Conservation (phyloP, 2,329 filamentous ascomycete genomes). For the Fusarium sp. region DNA sequence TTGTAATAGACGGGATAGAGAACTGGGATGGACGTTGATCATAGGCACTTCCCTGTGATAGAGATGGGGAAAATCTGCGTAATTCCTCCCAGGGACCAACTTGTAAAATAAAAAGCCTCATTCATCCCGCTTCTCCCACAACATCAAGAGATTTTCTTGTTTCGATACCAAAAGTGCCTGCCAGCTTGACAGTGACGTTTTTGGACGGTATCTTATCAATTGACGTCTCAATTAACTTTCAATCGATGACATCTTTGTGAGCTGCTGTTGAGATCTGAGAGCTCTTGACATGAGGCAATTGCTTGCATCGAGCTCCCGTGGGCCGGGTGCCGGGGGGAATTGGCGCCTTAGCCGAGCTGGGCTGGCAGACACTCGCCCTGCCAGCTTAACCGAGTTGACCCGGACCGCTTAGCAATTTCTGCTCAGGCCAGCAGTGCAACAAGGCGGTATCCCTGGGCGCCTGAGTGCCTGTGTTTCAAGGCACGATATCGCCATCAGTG, state of each 20-base stretch:
- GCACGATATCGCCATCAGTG: conserved; percentile 37
- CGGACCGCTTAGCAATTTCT: conserved; percentile 26
- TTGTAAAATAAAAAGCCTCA: conserved; percentile 60
- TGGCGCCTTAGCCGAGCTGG: conserved; percentile 41
- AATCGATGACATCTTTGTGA: conserved; percentile 31
- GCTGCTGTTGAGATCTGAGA: conserved; percentile 19
- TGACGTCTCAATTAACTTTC: conserved; percentile 37
- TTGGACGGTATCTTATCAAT: conserved; percentile 9
- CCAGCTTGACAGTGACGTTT: conserved; percentile 15
- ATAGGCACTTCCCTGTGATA: conserved; percentile 51
- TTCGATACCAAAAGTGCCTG: conserved; percentile 14
- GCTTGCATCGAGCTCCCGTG: conserved; percentile 44
- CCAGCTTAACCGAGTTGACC: conserved; percentile 46
- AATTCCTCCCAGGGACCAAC: conserved; percentile 51
- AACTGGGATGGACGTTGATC: conserved; percentile 50
- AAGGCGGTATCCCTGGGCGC: conserved; percentile 28
- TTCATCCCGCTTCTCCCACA: conserved; percentile 53
- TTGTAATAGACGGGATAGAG: conserved; percentile 58
- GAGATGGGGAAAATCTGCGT: conserved; percentile 50
- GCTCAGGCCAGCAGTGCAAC: conserved; percentile 12
- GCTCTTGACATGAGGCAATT: conserved; percentile 44
- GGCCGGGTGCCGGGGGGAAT: conserved; percentile 44
- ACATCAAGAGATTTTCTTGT: conserved; percentile 48
- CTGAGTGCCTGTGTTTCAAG: conserved; percentile 45
- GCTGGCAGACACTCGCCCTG: conserved; percentile 36